Base-by-base conservation (phyloP, 345 rosid species). In the Populus alba region DNA sequence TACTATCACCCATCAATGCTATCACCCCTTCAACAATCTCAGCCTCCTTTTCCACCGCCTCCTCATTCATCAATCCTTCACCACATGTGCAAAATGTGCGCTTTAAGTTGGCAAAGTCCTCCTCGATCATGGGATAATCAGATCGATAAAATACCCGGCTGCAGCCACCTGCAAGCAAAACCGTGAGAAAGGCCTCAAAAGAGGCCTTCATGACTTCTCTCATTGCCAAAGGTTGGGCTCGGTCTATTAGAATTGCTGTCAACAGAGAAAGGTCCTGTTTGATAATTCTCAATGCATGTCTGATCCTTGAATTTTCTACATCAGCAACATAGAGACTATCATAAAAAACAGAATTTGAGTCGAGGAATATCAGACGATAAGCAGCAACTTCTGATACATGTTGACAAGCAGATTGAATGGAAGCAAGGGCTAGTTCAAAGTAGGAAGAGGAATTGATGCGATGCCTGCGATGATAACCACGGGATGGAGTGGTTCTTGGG, bases 321-420 rank as follows among this genome's bases (percentile, higher is more conserved):
- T 90, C 95, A 23, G 84, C 91, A 7, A 85, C 75, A 55, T 96
- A 96, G 20, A 96, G 92, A 33, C 87, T 87, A 1, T 94, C 96
- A 72, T 94, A 94, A 63, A 92, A 83, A 25, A 90, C 92, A 25
- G 88, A 79, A 75, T 79, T 91, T 0, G 97, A 96, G 79, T 96
- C 99, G 2, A 86, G 86, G 86, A 93, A 94, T 75, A 90, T 89
- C 72, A 96, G 68, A 39, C 99, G 85, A 73, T 91, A 88, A 16
- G 98, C 97, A 0, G 98, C 97, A 27, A 94, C 99, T 85, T 94
- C 99, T 20, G 97, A 96, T 25, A 93, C 93, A 38, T 86, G 86
- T 65, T 91, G 94, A 80, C 94, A 91, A 68, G 95, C 97, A n/a
- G 94, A 81, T 81, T 87, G 90, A 45, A 94, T 92, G 15, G 92